Base-by-base conservation (phyloP, 345 rosid species). In the Aurinia saxatilis region DNA sequence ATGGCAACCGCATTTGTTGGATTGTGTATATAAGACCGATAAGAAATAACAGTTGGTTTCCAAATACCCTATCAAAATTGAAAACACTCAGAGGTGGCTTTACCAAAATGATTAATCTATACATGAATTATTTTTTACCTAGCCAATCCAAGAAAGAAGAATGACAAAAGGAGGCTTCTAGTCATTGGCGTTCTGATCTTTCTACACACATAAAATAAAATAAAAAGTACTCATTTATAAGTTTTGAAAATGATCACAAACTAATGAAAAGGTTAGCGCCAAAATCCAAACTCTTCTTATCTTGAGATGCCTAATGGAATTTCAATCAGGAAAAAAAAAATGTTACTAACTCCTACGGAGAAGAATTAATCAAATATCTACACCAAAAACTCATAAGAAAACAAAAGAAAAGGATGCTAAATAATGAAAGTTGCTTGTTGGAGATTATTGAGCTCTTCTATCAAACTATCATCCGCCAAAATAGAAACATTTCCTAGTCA, bases 1-100 rank as follows among this genome's bases (percentile, higher is more conserved):
- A 79, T 87, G 33, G 97, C 97, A 72, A 97, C 97, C 68, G 99
- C 99, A 68, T 87, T 85, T 44, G 97, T 87, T 57, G 99, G 99
- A 90, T 84, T 92, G 97, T 92, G 79, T 89, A 87, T 73, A 83
- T 80, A 64, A 93, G 91, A 78, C 99, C 99, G 60, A 93, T 56
- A 55, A 93, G 95, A 84, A 93, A 93, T 44, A 93, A 63, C 58
- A 93, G 84, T 78, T 93, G 99, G 80, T 93, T 93, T 60, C 97
- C 99, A 72, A 93, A 93, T 62, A 93, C 84, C 88, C 99, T 93
- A 76, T 72, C 44, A 48, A 60, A 68, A 50, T 67, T 33, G 44
- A 58, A 51, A 40, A 63, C n/a, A 18, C 5, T 7, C 21, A 56
- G 53, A 57, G 59, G 40, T 51, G 5, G 10, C 30, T 17, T 42